These are phyloP conservation scores for Cladosporium oxysporum DNA, from an alignment of 2,329 filamentous ascomycete species.

Conservation along the genomic window DNA sequence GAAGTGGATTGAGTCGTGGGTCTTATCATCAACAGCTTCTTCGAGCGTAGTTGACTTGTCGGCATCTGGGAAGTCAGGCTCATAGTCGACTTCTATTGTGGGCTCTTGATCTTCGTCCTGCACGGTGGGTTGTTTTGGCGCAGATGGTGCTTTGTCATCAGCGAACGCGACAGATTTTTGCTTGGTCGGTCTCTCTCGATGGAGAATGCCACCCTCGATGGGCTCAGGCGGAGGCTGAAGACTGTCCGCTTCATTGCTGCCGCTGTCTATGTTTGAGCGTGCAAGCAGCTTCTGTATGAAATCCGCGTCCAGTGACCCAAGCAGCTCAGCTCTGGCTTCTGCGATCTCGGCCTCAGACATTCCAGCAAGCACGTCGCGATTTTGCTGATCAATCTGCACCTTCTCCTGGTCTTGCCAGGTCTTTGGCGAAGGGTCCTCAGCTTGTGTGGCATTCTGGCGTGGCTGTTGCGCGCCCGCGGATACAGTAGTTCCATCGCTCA, in stretches of 20 bases:
- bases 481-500: slow-evolving; percentile 15
- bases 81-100: slow-evolving; percentile 33
- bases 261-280: slow-evolving; percentile 73
- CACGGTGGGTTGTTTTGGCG: not conserved
- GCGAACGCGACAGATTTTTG: slow-evolving; percentile 31
- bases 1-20: slow-evolving; percentile 56
- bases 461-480: not conserved
- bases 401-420: slow-evolving; percentile 60
- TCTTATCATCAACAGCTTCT: not conserved
- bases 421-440: slow-evolving; percentile 26
- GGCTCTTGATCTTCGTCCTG: slow-evolving; percentile 11
- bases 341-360: slow-evolving; percentile 86
- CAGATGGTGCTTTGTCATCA: not conserved
- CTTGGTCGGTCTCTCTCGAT: slow-evolving; percentile 14
- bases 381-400: slow-evolving; percentile 78
- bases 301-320: slow-evolving; percentile 71
- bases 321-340: slow-evolving; percentile 75
- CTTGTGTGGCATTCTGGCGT: not conserved
- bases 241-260: slow-evolving; percentile 45
- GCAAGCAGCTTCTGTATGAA: slow-evolving; percentile 76
- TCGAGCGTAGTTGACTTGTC: not conserved
- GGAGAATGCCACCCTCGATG: slow-evolving; percentile 11
- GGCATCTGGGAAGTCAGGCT: slow-evolving; percentile 33
- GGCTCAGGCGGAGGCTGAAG: slow-evolving; percentile 11
- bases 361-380: slow-evolving; percentile 67